Percentiles rank a stretch among this genome's conserved stretches.
Evolutionary conservation across 2,329 filamentous ascomycete species (phyloP).

Genomic region (Mycosphaerella arachidis): DNA sequence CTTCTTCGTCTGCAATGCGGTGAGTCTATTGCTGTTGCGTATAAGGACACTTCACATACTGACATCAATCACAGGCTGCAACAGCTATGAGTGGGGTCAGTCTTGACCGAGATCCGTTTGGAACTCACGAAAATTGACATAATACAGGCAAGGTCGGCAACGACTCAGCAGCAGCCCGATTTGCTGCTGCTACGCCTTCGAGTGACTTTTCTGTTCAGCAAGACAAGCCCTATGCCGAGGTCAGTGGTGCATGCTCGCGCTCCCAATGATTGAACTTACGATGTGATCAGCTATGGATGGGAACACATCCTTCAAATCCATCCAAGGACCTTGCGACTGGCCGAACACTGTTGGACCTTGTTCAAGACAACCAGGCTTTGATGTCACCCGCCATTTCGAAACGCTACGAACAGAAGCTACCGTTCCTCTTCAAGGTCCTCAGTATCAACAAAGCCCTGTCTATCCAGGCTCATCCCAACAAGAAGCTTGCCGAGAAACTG

Average conservation of each 20-base stretch:
- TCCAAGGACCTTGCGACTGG: conserved; percentile 84
- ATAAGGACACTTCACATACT: conserved; percentile 3
- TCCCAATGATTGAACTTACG: not conserved
- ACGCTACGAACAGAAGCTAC: conserved; percentile 75
- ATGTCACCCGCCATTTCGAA: conserved; percentile 68
- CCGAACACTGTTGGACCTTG: conserved; percentile 78
- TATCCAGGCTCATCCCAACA: conserved; percentile 76
- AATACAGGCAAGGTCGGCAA: conserved; percentile 72
- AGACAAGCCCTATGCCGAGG: conserved; percentile 93
- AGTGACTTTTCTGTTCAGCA: conserved; percentile 71
- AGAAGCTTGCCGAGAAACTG: conserved; percentile 79
- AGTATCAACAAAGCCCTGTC: conserved; percentile 94
- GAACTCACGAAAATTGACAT: conserved; percentile 1
- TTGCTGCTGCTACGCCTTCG: conserved; percentile 76
- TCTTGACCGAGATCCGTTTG: not conserved
- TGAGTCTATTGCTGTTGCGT: conserved; percentile 32
- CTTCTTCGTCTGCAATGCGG: conserved; percentile 78
- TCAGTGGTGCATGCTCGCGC: conserved; percentile 37
- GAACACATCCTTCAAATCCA: conserved; percentile 91
- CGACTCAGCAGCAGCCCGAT: conserved; percentile 82
- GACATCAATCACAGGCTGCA: conserved; percentile 60
- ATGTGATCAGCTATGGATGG: conserved; percentile 83
- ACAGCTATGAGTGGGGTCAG: conserved; percentile 95
- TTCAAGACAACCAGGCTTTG: conserved; percentile 79
- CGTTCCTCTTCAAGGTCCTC: conserved; percentile 96